These are phyloP conservation scores for Cryphonectria carpinicola DNA, from an alignment of 2,329 filamentous ascomycete species.

Conservation along the genomic window DNA sequence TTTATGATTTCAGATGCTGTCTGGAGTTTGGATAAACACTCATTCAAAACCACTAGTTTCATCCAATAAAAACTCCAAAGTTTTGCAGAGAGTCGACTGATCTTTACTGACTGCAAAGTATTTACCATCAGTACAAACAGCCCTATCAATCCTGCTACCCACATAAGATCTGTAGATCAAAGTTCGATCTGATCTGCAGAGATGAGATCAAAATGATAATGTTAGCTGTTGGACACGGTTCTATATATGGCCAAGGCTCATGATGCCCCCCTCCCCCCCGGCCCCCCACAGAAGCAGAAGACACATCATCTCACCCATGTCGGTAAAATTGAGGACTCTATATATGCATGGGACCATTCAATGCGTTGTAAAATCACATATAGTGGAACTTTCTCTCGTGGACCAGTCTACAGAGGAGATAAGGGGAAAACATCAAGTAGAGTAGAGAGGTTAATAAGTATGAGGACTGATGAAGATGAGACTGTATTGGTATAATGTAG, in stretches of 20 bases:
- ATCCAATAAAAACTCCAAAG: no score
- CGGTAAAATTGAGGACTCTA: neutral
- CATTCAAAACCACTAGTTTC: neutral
- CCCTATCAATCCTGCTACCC: neutral
- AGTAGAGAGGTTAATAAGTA: no score
- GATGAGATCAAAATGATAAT: neutral
- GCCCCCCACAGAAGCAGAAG: neutral
- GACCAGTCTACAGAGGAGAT: neutral
- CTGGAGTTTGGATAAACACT: neutral
- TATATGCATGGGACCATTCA: neutral
- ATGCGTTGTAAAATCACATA: neutral
- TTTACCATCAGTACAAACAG: neutral
- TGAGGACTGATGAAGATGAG: neutral
- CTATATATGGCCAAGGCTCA: neutral
- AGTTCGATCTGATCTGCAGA: neutral
- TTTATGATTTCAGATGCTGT: neutral
- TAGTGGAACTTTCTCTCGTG: no score
- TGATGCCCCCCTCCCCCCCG: no score
- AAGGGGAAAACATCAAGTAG: no score
- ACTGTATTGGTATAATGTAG: slow-evolving; percentile 1
- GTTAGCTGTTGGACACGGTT: neutral
- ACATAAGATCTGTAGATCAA: neutral
- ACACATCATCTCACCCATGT: neutral
- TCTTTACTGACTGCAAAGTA: neutral
- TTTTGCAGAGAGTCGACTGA: neutral